Conservation (phyloP, 2,329 filamentous ascomycete species). For the Trichoderma citrinoviride region DNA sequence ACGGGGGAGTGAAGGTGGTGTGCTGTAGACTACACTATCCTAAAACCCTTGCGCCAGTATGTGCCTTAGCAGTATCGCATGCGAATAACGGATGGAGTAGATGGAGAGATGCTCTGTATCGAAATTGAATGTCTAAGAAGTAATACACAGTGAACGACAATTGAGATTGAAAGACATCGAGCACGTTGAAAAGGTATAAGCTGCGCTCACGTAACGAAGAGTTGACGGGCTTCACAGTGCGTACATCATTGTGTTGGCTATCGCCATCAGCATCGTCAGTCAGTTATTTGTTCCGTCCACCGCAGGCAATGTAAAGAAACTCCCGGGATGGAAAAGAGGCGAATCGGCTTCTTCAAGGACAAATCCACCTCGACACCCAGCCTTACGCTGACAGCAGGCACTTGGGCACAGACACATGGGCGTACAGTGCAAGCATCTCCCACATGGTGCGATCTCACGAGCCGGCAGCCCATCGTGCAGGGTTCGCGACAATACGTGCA, state of each 20-base stretch:
- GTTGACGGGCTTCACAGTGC: conserved; percentile 5
- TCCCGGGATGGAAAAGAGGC: not conserved
- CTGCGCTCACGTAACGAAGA: not conserved
- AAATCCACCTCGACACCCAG: too few species aligned
- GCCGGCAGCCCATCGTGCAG: not conserved
- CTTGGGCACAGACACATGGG: not conserved
- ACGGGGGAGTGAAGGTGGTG: not conserved
- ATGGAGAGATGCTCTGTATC: not conserved
- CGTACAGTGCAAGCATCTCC: not conserved
- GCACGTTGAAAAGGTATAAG: not conserved
- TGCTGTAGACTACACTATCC: too few species aligned
- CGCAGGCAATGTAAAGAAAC: not conserved
- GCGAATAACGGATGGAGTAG: not conserved
- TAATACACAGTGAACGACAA: too few species aligned
- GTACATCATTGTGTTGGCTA: not conserved
- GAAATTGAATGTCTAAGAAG: too few species aligned
- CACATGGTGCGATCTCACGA: not conserved
- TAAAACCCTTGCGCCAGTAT: not conserved
- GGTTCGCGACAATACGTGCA: too few species aligned
- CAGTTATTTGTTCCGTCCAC: not conserved
- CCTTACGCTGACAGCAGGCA: not conserved
- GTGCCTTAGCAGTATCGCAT: not conserved
- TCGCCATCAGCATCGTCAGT: not conserved
- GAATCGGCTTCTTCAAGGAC: not conserved
- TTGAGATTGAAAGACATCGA: not conserved